Base-by-base conservation (phyloP, 371 early-diverging fungal genomes). In the Umbelopsis sp. region DNA sequence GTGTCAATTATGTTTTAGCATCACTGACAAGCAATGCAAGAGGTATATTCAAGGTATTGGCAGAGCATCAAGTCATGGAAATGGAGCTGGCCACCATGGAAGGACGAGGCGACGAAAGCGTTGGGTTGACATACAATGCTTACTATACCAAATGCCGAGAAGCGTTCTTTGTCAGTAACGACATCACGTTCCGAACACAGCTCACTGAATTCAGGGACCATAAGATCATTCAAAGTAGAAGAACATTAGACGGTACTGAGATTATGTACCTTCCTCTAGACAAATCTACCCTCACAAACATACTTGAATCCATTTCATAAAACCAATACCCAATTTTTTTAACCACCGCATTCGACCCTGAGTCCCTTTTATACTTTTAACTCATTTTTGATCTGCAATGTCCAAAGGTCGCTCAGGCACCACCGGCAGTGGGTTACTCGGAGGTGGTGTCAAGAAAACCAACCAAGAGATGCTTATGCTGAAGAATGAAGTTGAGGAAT, bases 131-230 rank as follows among this genome's bases (percentile, higher is more conserved):
- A 0, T 88, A 89, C 70, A 74, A 84, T 63, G 76, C 76, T 35
- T 90, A 89, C 66, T 94, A 88, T 77, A 79, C 82, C 44, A 81
- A 83, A 62, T 94, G 95, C 67, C 83, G 90, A 32, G 95, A 97
- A 65, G 81, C 85, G 63, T 96, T 96, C 72, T 83, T 91, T 66
- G 95, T 93, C 44, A 89, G 89, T 35, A 94, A 85, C 69, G 93
- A 93, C 52, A 70, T 91, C 46, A 90, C 91, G 0, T 91, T 98
- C 74, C 90, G 91, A 65, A 88, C 95, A 4, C 92, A 93, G 72
- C 75, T 98, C 65, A 92, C 92, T 2, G 98, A 98, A 78, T 95
- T 96, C 74, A 86, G 87, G 50, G 97, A 97, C 78, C 98, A 98
- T 77, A 83, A 91, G 57, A 87, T 98, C 24, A 91, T 98, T 16